phyloP scores from a whole-genome alignment of 805 yeast species.

The Yueomyces sinensis region DNA sequence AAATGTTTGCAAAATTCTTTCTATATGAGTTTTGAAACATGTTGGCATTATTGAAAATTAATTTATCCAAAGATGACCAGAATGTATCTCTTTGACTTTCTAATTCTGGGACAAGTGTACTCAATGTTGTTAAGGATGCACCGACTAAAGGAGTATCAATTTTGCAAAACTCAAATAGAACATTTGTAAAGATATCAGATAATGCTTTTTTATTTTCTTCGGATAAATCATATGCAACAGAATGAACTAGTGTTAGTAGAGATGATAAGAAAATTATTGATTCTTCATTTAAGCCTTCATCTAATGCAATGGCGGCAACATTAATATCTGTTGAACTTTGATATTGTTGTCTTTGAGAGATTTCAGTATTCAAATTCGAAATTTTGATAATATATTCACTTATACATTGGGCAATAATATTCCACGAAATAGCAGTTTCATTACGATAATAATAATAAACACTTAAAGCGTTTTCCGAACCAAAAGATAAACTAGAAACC shows the following conservation, averaged over 20 bases:
- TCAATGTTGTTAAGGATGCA: constrained; percentile 41
- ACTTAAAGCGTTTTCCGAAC: constrained; percentile 39
- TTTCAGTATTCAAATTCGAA: constrained; percentile 17
- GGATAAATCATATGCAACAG: constrained; percentile 29
- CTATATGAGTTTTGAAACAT: constrained; percentile 24
- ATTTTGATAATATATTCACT: constrained; percentile 39
- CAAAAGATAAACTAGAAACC: constrained; percentile 59
- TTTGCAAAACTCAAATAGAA: constrained; percentile 32
- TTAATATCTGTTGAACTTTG: constrained; percentile 19
- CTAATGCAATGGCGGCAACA: constrained; percentile 24
- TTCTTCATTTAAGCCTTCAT: constrained; percentile 64
- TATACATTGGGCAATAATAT: constrained; percentile 38
- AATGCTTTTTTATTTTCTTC: constrained; percentile 12
- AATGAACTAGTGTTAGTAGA: constrained; percentile 50
- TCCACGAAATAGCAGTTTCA: constrained; percentile 35
- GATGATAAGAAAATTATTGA: constrained; percentile 64
- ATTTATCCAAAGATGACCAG: constrained; percentile 60
- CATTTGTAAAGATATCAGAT: constrained; percentile 18
- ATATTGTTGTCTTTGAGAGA: constrained; percentile 15
- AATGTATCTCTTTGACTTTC: constrained; percentile 32
- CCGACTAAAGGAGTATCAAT: constrained; percentile 39
- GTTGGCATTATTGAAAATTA: constrained; percentile 37
- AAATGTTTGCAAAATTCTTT: constrained; percentile 31
- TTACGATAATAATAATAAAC: constrained; percentile 36
- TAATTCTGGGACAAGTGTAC: constrained; percentile 40